Percentiles rank a stretch among this genome's conserved stretches.
phyloP scores from a whole-genome alignment of 805 yeast species.

The Candida sakaeoensis region DNA sequence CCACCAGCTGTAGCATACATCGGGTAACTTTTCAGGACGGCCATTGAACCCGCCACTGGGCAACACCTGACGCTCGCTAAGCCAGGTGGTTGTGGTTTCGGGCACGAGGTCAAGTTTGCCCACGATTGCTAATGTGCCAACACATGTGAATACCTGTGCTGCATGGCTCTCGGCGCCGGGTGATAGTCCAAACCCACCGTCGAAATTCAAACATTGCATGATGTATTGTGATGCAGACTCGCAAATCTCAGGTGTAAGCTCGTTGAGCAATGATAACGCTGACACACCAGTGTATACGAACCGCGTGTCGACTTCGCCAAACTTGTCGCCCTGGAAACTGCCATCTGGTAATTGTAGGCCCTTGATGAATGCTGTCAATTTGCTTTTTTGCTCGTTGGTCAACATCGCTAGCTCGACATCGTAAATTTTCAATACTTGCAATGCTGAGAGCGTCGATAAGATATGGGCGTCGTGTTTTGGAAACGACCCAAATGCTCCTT shows the following conservation, averaged over 20 bases:
- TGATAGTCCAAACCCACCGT: conserved; percentile 90
- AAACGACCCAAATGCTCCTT: conserved; percentile 87
- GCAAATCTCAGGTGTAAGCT: conserved; percentile 50
- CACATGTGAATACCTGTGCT: conserved; percentile 84
- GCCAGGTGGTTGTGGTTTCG: conserved; percentile 63
- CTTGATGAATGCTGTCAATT: conserved; percentile 23
- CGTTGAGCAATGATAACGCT: conserved; percentile 65
- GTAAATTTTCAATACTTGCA: conserved; percentile 73
- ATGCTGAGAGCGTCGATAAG: conserved; percentile 77
- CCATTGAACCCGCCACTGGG: conserved; percentile 91
- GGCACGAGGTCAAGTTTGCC: conserved; percentile 48
- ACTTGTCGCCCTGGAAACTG: conserved; percentile 82
- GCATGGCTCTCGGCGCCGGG: conserved; percentile 97
- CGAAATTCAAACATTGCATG: conserved; percentile 75
- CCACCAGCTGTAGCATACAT: conserved; percentile 99
- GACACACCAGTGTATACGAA: conserved; percentile 83
- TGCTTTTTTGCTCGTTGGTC: conserved; percentile 37
- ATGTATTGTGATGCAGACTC: conserved; percentile 67
- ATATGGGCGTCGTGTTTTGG: conserved; percentile 89
- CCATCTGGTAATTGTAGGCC: conserved; percentile 59
- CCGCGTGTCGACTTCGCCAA: conserved; percentile 91
- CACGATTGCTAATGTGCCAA: conserved; percentile 74
- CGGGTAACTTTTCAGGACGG: conserved; percentile 92
- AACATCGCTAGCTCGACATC: conserved; percentile 25
- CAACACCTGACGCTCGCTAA: conserved; percentile 79